Percentiles rank a stretch among this genome's conserved stretches.
These are phyloP conservation scores for Solanum neorickii DNA, from an alignment of 257 asterid genomes.

Conservation along the genomic window DNA sequence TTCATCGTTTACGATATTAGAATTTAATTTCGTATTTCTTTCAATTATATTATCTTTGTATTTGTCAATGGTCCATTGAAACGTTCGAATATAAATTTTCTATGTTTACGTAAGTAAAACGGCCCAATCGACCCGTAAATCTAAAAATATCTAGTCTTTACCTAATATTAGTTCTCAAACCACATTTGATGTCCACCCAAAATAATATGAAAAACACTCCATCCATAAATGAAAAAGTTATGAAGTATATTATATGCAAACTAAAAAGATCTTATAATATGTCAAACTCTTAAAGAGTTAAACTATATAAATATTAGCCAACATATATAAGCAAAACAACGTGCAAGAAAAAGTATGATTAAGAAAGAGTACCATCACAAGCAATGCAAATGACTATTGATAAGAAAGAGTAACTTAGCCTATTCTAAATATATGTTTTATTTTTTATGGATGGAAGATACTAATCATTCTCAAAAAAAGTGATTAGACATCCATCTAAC, in stretches of 20 bases:
- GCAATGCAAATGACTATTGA: background rate
- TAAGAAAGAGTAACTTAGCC: background rate
- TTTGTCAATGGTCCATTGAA: background rate
- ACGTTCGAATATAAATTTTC: background rate
- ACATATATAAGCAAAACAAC: background rate
- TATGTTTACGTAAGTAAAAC: background rate
- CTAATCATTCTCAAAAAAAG: background rate
- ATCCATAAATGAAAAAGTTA: background rate
- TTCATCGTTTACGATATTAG: background rate
- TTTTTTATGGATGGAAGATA: background rate
- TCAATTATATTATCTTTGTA: background rate
- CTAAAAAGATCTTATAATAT: background rate
- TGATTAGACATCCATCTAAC: background rate
- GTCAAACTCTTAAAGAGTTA: background rate
- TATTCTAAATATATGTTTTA: background rate
- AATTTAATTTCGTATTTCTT: background rate
- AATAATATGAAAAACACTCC: background rate
- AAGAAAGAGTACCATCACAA: background rate
- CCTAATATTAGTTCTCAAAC: background rate
- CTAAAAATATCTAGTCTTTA: background rate
- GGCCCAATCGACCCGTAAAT: background rate
- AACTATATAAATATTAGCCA: background rate
- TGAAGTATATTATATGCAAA: background rate
- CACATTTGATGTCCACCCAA: background rate
- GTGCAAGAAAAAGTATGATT: background rate